Conservation (phyloP, 2,329 filamentous ascomycete species). For the Metarhizium guizhouense region DNA sequence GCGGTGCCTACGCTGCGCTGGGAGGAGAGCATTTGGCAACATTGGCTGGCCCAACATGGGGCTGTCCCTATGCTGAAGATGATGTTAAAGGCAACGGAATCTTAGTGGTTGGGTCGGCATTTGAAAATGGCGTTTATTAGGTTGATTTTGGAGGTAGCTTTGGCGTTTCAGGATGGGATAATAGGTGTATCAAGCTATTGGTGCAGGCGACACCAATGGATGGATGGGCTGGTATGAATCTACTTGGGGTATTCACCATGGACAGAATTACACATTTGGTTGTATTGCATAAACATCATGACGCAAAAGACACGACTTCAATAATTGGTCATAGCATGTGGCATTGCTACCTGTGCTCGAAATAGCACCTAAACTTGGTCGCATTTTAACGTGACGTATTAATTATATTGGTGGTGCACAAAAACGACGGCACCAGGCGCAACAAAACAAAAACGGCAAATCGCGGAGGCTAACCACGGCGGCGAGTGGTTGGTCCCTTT, state of each 20-base stretch:
- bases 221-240: neutral
- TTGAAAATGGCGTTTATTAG: neutral
- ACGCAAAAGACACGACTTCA: too few species aligned
- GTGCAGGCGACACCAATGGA: neutral
- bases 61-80: constrained; percentile 13
- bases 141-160: neutral
- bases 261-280: neutral
- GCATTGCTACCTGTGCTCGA: too few species aligned
- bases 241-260: neutral
- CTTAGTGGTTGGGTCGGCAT: neutral
- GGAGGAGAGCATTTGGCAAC: constrained; percentile 18
- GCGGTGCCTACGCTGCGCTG: constrained; percentile 44
- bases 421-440: neutral
- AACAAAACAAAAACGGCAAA: constrained; percentile 5
- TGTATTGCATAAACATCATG: too few species aligned
- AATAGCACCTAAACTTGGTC: neutral
- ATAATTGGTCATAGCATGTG: too few species aligned
- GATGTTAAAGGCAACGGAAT: neutral
- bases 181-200: neutral
- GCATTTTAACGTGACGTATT: neutral
- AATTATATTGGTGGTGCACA: neutral
- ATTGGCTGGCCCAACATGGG: constrained; percentile 12
- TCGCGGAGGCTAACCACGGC: constrained; percentile 25
- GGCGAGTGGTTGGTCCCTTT: constrained; percentile 35
- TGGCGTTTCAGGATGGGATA: neutral